phyloP scores from a whole-genome alignment of 1,284 basidiomycete species.

The Trametes versicolor region DNA sequence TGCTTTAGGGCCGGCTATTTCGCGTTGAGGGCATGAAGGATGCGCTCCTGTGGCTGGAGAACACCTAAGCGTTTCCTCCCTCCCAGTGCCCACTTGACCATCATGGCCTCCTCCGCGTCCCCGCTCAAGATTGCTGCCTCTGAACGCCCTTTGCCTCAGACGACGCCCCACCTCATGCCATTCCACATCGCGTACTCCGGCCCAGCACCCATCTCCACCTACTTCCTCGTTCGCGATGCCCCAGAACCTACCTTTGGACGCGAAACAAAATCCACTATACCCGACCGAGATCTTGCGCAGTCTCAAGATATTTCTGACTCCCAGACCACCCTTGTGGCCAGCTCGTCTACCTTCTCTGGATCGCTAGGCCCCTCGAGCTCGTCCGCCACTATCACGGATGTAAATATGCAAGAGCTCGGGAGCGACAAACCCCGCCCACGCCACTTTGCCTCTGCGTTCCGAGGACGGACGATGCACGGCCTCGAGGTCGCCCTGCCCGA shows the following conservation, averaged over 20 bases:
- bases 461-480: conserved; percentile 76
- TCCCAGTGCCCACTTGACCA: background rate
- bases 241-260: conserved; percentile 47
- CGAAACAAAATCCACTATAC: conserved; percentile 29
- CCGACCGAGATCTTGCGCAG: background rate
- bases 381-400: conserved; percentile 14
- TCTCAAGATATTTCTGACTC: conserved; percentile 5
- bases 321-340: conserved; percentile 2
- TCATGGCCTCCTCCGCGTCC: conserved; percentile 15
- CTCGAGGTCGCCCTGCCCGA: conserved; percentile 66
- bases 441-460: conserved; percentile 71
- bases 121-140: conserved; percentile 23
- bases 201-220: conserved; percentile 75
- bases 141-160: conserved; percentile 42
- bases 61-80: background rate
- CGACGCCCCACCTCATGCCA: conserved; percentile 77
- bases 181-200: conserved; percentile 80
- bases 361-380: background rate
- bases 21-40: conserved; percentile 9
- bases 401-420: conserved; percentile 16
- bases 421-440: conserved; percentile 21
- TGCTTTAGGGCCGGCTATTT: conserved; percentile 20
- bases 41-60: background rate
- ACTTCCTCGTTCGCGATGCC: conserved; percentile 65
- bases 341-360: conserved; percentile 23